A percentile compares a stretch with the other conserved stretches of the same genome.
phyloP scores from a whole-genome alignment of 2,329 filamentous ascomycete genomes.

The Ophiostoma sp. region DNA sequence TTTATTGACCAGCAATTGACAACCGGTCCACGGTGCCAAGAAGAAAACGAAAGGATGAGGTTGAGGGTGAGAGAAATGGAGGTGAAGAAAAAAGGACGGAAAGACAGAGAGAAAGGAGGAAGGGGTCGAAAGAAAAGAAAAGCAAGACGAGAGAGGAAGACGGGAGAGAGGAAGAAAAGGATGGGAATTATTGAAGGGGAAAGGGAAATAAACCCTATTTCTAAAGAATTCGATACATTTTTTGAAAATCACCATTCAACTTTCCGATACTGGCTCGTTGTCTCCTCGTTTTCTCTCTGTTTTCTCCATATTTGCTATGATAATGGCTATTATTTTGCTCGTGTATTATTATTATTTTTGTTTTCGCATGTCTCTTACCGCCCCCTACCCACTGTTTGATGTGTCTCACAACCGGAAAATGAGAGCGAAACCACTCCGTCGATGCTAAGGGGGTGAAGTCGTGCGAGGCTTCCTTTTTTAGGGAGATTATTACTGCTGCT shows the following conservation, averaged over 20 bases:
- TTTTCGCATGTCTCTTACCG: background rate
- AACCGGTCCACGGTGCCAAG: conserved; percentile 26
- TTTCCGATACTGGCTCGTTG: background rate
- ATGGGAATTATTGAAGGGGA: background rate
- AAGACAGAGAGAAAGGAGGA: background rate
- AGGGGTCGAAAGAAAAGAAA: background rate
- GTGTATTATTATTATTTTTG: background rate
- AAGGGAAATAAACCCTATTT: conserved; percentile 1
- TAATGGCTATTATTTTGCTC: background rate
- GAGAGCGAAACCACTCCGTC: conserved; percentile 11
- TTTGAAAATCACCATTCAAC: background rate
- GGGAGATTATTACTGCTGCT: background rate
- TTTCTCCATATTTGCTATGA: background rate
- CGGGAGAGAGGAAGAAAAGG: background rate
- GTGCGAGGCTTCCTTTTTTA: background rate
- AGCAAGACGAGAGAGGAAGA: background rate
- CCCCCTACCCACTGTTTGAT: background rate
- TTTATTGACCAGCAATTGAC: conserved; percentile 27
- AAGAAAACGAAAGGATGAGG: conserved; percentile 14
- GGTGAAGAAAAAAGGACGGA: conserved; percentile 16
- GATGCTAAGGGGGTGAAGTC: background rate
- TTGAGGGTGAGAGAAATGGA: background rate
- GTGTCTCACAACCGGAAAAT: background rate
- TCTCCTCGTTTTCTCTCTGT: background rate
- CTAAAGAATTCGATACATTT: background rate